Base-by-base conservation (phyloP, 2,329 filamentous ascomycete species). In the Fusarium metavorans region DNA sequence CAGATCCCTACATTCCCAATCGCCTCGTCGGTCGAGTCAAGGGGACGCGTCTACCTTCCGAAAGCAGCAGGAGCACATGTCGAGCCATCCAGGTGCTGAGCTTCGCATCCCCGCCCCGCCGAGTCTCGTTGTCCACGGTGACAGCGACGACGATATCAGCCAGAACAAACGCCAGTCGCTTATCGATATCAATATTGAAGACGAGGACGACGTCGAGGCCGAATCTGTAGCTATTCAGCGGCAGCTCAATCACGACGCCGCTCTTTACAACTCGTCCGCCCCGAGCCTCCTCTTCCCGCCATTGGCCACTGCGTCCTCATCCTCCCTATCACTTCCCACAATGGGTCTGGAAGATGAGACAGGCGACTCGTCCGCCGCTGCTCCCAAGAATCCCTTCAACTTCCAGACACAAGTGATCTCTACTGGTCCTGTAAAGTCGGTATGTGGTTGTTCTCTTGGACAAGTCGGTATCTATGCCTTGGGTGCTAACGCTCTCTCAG, bases 361-460 rank as follows among this genome's bases (percentile, higher is more conserved):
- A 2, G 62, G 50, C 61, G 72, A 77, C 41, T 61, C 63, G 34
- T 64, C 70, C 34, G 77, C 74, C 25, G 75, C 82, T 32, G 70
- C 81, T 18, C 82, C 81, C 18, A 85, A 85, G 66, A 94, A 92
- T 75, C 96, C 96, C 1, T 98, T 99, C 90, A 98, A 98, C 84
- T 98, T 98, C 84, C 91, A 97, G 84, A 94, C 96, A 1, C 92
- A 94, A 81, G 88, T 92, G 54, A 92, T 95, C 81, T 92, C 93
- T 18, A 93, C 93, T 72, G 88, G 88, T 20, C 93, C 94, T 4
- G 89, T 95, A 67, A 96, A 95, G 86, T 93, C 94, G 75, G 93
- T 95, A 86, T 50, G 89, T 85, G 27, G 30, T 48, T 32, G 32
- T 5, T 59, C 16, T n/a, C 63, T 30, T 27, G 13, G 27, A 16